Evolutionary conservation across 2,329 filamentous ascomycete species (phyloP).

Genomic region (Fusarium sp.): DNA sequence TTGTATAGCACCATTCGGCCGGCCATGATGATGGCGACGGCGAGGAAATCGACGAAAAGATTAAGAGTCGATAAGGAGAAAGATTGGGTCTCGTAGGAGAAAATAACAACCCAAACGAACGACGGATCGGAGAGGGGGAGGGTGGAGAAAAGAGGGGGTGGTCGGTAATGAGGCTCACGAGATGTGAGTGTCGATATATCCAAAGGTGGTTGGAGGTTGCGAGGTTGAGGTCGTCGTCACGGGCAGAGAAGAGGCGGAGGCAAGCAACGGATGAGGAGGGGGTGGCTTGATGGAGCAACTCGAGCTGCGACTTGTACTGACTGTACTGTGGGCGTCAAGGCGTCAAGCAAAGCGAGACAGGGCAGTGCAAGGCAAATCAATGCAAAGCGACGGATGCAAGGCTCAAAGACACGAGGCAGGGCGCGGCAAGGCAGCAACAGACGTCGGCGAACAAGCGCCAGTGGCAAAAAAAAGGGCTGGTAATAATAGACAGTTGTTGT

Average conservation of each 20-base stretch:
- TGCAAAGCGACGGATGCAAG: conserved; percentile 28
- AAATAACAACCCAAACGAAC: conserved; percentile 28
- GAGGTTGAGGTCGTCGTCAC: conserved; percentile 45
- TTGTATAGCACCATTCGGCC: conserved; percentile 97
- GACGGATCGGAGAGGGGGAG: conserved; percentile 33
- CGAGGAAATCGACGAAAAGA: conserved; percentile 36
- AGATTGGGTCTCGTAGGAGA: conserved; percentile 20
- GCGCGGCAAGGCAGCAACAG: conserved; percentile 33
- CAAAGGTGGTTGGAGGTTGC: conserved; percentile 38
- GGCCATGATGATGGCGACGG: conserved; percentile 70
- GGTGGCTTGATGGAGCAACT: conserved; percentile 47
- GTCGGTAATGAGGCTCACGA: conserved; percentile 40
- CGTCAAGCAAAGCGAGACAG: conserved; percentile 32
- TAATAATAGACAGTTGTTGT: conserved; percentile 19
- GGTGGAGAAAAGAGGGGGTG: conserved; percentile 35
- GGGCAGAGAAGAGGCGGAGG: conserved; percentile 39
- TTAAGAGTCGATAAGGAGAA: conserved; percentile 30
- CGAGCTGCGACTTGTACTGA: conserved; percentile 39
- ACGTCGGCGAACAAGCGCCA: conserved; percentile 35
- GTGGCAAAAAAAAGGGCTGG: conserved; percentile 31
- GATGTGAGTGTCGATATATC: conserved; percentile 31
- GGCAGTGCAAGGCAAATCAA: conserved; percentile 34
- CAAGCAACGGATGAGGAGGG: conserved; percentile 44
- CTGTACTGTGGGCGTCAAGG: conserved; percentile 37
- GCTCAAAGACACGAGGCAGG: conserved; percentile 24